These are phyloP conservation scores for grape (Vitis vinifera) DNA, from an alignment of 164 flowering plant species.

Conservation along the genomic window ASM3070453v1 NC_081811.1:2479001-2479500, in stretches of 20 bases:
- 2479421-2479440: no score
- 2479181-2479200: conserved; percentile 72
- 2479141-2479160: conserved; percentile 67
- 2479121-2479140: conserved; percentile 73
- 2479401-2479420: neutral
- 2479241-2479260: conserved; percentile 61
- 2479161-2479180: conserved; percentile 72
- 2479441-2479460: neutral
- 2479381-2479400: neutral
- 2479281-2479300: conserved; percentile 59
- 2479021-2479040: no score
- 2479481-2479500: no score
- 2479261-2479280: conserved; percentile 56
- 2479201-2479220: conserved; percentile 62
- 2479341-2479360: neutral
- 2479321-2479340: conserved; percentile 19
- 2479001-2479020: no score
- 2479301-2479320: conserved; percentile 65
- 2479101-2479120: conserved; percentile 55
- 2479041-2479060: no score
- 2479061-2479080: no score
- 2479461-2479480: neutral
- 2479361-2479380: neutral
- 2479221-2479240: conserved; percentile 62
- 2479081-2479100: neutral